Conservation (phyloP, 192 early-diverging fungal genomes). For the Haplosporangium gracile region DNA sequence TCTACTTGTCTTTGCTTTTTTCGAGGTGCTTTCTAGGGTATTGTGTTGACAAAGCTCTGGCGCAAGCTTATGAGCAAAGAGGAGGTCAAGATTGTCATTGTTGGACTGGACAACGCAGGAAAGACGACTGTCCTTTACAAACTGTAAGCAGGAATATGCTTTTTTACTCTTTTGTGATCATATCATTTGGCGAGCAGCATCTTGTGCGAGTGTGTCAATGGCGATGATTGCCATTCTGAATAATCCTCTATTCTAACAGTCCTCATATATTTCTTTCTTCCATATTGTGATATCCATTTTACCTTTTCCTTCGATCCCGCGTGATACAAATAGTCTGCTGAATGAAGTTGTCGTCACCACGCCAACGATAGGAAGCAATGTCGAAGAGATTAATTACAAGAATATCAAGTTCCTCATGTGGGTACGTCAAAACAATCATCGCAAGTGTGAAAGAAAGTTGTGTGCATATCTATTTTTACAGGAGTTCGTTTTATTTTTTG, state of each 20-base stretch:
- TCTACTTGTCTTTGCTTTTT: neutral
- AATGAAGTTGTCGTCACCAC: conserved; percentile 75
- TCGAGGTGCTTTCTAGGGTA: conserved; percentile 47
- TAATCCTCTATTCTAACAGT: neutral
- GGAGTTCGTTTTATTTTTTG: neutral
- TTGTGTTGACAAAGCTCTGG: conserved; percentile 73
- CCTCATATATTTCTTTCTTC: neutral
- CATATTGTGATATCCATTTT: neutral
- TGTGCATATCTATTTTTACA: neutral
- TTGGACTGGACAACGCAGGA: conserved; percentile 80
- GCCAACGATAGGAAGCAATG: conserved; percentile 80
- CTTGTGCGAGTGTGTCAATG: neutral
- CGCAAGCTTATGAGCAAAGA: conserved; percentile 68
- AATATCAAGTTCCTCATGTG: conserved; percentile 81
- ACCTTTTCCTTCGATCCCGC: neutral
- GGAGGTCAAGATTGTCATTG: conserved; percentile 79
- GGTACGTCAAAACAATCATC: conserved; percentile 60
- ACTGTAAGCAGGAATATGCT: conserved; percentile 50
- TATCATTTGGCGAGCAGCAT: neutral
- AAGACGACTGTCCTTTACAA: conserved; percentile 78
- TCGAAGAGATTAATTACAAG: conserved; percentile 77
- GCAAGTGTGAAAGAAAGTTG: neutral
- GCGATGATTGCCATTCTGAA: neutral
- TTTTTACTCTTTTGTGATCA: neutral
- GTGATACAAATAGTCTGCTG: conserved; percentile 52